A percentile compares a stretch with the other conserved stretches of the same genome.
Evolutionary conservation across 306 rosid species (phyloP).

Genomic region (Cotoneaster glaucophyllus): DNA sequence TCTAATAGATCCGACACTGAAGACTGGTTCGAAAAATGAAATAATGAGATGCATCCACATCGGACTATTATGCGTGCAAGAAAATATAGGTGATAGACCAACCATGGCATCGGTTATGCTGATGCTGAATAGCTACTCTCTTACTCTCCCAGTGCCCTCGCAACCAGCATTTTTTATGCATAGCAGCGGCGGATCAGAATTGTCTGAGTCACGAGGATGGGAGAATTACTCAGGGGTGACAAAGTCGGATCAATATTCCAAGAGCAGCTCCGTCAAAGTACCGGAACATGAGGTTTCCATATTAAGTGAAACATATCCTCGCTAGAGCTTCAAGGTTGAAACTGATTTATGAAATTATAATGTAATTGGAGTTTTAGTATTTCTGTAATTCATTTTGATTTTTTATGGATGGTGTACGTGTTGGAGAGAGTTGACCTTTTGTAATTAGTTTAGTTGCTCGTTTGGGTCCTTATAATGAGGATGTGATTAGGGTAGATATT

Average conservation of each 20-base stretch:
- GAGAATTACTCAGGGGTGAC: not conserved
- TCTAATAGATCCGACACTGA: not conserved
- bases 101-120: not conserved
- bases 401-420: not conserved
- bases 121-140: not conserved
- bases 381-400: not conserved
- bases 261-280: not conserved
- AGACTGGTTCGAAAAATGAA: not conserved
- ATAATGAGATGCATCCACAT: slow-evolving; percentile 4
- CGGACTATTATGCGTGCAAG: not conserved
- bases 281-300: not conserved
- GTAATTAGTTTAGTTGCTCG: too few species aligned
- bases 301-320: not conserved
- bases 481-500: too few species aligned
- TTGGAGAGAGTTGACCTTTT: too few species aligned
- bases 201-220: not conserved
- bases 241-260: not conserved
- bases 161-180: not conserved
- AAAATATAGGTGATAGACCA: not conserved
- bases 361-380: not conserved
- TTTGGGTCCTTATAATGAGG: too few species aligned
- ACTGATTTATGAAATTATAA: not conserved
- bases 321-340: not conserved
- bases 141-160: not conserved
- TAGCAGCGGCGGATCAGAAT: not conserved